Conservation (phyloP, 352 stramenopile species). For the Lagenidium giganteum region DNA sequence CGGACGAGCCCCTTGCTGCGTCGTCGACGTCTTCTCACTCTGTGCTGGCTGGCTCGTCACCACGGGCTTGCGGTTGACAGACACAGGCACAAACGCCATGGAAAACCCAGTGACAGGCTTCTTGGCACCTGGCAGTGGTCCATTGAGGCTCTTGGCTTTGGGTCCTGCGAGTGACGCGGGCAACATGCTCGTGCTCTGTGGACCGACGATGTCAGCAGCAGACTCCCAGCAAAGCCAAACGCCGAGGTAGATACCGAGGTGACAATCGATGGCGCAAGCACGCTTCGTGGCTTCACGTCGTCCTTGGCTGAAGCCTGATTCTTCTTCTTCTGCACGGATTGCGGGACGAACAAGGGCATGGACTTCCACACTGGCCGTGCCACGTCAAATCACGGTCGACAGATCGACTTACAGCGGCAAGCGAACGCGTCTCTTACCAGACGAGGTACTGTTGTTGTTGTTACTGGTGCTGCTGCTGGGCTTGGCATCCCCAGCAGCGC, state of each 20-base stretch:
- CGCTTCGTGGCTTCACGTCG: no score
- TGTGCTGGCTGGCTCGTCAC: slow-evolving; percentile 32
- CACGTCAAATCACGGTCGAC: no score
- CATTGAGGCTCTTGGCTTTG: slow-evolving; percentile 32
- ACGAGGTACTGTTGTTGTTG: no score
- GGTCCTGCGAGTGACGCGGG: slow-evolving; percentile 32
- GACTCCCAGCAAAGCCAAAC: no score
- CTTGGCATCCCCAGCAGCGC: slow-evolving; percentile 41
- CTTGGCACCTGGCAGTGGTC: not conserved
- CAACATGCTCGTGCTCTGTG: slow-evolving; percentile 41
- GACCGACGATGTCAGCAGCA: not conserved
- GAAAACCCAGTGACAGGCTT: slow-evolving; percentile 25
- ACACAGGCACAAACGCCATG: slow-evolving; percentile 54
- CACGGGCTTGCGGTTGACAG: slow-evolving; percentile 35
- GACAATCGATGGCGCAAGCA: no score
- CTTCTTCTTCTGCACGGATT: slow-evolving; percentile 16
- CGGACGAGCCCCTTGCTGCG: no score
- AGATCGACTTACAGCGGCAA: no score
- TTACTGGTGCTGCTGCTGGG: no score
- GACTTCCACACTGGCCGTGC: slow-evolving; percentile 62
- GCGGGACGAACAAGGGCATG: slow-evolving; percentile 42
- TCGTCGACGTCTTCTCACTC: slow-evolving; percentile 5
- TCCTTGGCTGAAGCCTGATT: no score
- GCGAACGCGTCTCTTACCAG: no score
- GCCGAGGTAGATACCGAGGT: no score